Conservation (phyloP, 768 basidiomycete species). For the Dioszegia hungarica region DNA sequence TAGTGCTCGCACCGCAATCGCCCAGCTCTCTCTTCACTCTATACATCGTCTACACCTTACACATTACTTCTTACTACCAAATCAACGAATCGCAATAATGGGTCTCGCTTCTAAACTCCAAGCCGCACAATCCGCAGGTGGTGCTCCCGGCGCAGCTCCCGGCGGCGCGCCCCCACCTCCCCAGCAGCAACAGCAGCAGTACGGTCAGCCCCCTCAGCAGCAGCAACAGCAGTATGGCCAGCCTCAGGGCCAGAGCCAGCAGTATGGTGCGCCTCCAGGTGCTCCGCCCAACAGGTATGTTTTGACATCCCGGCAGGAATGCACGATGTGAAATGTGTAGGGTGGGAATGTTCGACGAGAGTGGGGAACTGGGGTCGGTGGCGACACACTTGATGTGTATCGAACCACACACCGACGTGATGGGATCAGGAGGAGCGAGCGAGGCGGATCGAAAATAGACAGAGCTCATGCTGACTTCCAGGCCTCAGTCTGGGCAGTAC, state of each 20-base stretch:
- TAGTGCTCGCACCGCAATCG: no score
- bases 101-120: conserved; percentile 44
- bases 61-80: neutral
- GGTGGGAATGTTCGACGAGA: no score
- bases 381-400: no score
- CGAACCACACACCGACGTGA: no score
- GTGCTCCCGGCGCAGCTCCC: conserved; percentile 3
- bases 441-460: no score
- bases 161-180: conserved; percentile 15
- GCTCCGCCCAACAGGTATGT: neutral
- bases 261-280: conserved; percentile 2
- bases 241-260: neutral
- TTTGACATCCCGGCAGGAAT: no score
- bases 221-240: conserved; percentile 11
- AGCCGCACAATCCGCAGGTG: conserved; percentile 25
- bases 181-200: conserved; percentile 11
- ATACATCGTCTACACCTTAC: neutral
- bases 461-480: neutral
- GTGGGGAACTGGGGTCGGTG: no score
- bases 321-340: no score
- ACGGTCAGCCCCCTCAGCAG: conserved; percentile 15
- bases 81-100: conserved; percentile 15
- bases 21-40: no score
- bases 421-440: no score
- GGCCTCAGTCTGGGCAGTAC: conserved; percentile 18